Evolutionary conservation across 805 yeast species (phyloP), one percentile per base, ranked within the genome.

Genomic region (Metschnikowia kofuensis): DNA sequence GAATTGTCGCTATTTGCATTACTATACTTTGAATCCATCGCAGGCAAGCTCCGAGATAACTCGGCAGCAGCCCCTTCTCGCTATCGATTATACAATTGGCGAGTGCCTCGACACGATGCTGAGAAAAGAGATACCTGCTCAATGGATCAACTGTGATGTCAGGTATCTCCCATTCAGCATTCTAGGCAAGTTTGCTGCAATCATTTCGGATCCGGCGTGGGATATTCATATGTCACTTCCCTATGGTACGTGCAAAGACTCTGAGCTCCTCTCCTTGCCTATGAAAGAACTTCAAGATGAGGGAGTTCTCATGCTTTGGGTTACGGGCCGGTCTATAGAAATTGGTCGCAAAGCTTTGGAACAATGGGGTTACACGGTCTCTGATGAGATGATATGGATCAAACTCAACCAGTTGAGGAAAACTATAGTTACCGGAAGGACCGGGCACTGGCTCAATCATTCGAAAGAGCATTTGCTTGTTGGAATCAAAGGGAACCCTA

Each of bases 361-460:
- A 4, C 81, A 79, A 50, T 90, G 97, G 96, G 97, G 97, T 1
- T 91, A 91, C 63, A 63, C 67, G 35, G 80, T 85, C 6, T 69
- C 80, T 21, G 92, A 90, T 64, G 97, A 91, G 63, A 66, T 91
- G 52, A 79, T 91, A 8, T 91, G 98, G 98, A 79, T 89, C 50
- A 91, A 91, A 65, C 82, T 94, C 6, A 91, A 91, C 64, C 97
- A 92, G 63, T 68, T 92, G 52, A 81, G 85, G 16, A 73, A 96
- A 51, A 91, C 97, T 0, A 90, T 91, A 38, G 90, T 95, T 51
- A 92, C 98, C 0, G 98, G 98, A 1, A 72, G 97, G 54, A 91
- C 98, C 0, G 98, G 98, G 0, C 98, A 91, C 64, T 91, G 98
- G 98, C 74, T 91, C 45, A 91, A 91, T 62, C 98, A 91, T 66